Conservation (phyloP, 2,329 filamentous ascomycete species). For the Trichoderma harzianum region DNA sequence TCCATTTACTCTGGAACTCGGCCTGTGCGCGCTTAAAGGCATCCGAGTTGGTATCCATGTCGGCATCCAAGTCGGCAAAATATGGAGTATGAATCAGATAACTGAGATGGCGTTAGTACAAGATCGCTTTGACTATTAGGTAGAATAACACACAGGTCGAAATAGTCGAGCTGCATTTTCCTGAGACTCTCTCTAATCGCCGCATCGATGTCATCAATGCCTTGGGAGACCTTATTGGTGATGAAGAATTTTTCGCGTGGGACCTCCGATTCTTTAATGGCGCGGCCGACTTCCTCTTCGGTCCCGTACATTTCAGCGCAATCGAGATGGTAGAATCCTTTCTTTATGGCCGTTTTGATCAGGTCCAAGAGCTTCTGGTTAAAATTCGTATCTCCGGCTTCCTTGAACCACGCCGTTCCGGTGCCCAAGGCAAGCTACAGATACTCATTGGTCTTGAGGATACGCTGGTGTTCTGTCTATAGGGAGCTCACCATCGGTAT, state of each 20-base stretch:
- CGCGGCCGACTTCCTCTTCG: background rate
- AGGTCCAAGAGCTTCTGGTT: background rate
- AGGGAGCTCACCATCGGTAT: background rate
- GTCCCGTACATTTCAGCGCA: background rate
- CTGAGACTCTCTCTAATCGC: background rate
- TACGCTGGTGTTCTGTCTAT: background rate
- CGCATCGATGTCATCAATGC: background rate
- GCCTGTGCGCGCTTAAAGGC: background rate
- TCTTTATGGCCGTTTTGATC: background rate
- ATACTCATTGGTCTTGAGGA: background rate
- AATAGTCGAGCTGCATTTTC: background rate
- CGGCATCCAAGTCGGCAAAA: background rate
- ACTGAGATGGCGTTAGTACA: background rate
- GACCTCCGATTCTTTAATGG: background rate
- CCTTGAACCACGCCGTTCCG: background rate
- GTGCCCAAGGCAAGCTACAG: background rate
- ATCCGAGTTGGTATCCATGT: too few relatives aligned
- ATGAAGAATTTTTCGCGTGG: background rate
- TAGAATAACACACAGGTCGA: background rate
- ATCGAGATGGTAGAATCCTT: background rate
- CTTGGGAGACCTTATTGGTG: background rate
- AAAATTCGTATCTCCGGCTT: background rate
- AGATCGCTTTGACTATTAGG: background rate
- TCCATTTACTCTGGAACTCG: background rate
- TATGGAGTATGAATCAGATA: background rate